Base-by-base conservation (phyloP, 1,284 basidiomycete species). In the Marasmius oreades region DNA sequence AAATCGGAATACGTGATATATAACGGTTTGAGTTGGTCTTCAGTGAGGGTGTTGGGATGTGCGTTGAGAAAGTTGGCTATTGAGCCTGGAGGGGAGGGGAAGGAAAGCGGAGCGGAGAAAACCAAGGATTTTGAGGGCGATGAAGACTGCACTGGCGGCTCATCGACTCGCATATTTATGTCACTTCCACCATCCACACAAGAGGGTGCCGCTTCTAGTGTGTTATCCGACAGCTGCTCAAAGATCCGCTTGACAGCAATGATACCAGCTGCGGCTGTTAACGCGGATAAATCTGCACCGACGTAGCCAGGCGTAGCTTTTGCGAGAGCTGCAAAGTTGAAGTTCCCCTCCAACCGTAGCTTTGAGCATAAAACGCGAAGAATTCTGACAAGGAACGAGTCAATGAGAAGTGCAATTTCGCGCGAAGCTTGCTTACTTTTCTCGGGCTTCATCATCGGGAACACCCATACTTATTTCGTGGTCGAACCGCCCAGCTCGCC, bases 391-490 rank as follows among this genome's bases (percentile, higher is more conserved):
- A 18, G 55, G 31, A 37, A 6, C 51, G 7, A 45, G 53, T 39
- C 55, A 18, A 22, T 53, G 24, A 24, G 45, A 10, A 20, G 52
- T 39, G 16, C 36, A 18, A 37, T 22, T 26, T 51, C 24, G 18
- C 23, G 37, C n/a, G 47, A 57, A 31, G 26, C 26, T 8, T n/a
- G 58, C 86, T 65, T 58, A 96, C 93, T 95, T 92, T 66, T 92
- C 90, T 55, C 95, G 80, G 0, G 88, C 93, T 59, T 86, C 86
- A 62, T 98, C 91, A 64, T 96, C 93, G 1, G 96, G 96, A 3
- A 98, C 95, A 23, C 93, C 92, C 90, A 98, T 95, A 53, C 91
- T 90, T 56, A 99, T 98, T 72, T 99, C 96, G 64, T 97, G 93
- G 68, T 98, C 96, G 64, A 99, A 99, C 42, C 96, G 77, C 2